Evolutionary conservation across 257 asterid species (phyloP).

Genomic region (Scutellaria barbata): DNA sequence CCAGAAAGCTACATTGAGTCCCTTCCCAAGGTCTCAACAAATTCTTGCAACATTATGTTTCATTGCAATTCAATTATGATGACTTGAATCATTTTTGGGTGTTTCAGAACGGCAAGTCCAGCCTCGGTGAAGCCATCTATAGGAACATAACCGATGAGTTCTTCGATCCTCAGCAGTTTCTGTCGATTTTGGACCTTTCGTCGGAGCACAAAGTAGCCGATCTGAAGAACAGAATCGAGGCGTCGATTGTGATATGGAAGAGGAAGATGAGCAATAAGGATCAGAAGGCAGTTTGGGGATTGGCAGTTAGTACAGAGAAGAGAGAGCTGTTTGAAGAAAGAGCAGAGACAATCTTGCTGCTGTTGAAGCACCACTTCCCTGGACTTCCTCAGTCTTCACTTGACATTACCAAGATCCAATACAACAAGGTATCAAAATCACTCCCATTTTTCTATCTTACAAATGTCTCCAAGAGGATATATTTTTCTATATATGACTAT

Average conservation of each 20-base stretch:
- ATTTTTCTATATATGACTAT: too few relatives aligned
- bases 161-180: constrained; percentile 74
- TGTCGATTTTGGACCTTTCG: constrained; percentile 67
- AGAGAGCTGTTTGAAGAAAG: constrained; percentile 87
- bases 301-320: constrained; percentile 72
- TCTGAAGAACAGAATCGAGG: constrained; percentile 87
- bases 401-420: constrained; percentile 84
- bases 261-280: constrained; percentile 78
- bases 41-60: not conserved
- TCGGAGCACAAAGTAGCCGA: constrained; percentile 86
- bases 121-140: constrained; percentile 80
- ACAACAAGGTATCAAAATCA: too few relatives aligned
- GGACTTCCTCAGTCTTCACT: constrained; percentile 88
- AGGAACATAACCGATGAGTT: constrained; percentile 69
- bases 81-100: not conserved
- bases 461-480: too few relatives aligned
- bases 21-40: constrained; percentile 68
- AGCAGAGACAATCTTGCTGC: constrained; percentile 74
- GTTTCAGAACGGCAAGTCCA: constrained; percentile 74
- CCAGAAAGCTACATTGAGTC: constrained; percentile 88
- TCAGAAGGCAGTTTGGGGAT: constrained; percentile 68
- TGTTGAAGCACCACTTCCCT: constrained; percentile 74
- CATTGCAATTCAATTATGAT: not conserved
- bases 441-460: too few relatives aligned
- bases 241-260: constrained; percentile 86